Base-by-base conservation (phyloP, 257 asterid species). In the Nicotiana knightiana region DNA sequence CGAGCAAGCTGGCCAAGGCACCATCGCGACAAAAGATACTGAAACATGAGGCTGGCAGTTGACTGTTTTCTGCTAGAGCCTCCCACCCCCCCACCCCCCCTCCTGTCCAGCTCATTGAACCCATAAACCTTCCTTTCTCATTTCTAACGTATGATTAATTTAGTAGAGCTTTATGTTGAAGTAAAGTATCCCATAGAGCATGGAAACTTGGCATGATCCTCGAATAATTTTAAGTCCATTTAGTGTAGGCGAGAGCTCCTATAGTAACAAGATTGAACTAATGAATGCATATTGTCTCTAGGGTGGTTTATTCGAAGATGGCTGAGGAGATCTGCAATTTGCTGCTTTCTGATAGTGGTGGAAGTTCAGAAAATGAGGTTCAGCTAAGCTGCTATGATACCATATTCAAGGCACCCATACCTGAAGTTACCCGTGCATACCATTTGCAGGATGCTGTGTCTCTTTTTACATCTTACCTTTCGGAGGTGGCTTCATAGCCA, bases 281-380 rank as follows among this genome's bases (percentile, higher is more conserved):
- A 79, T 83, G 66, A 46, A 64, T 82, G 61, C 77, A 82, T 73
- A 51, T 73, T 7, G 79, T 51, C 39, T 73, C 80, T 95, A 93
- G 99, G 88, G 97, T 86, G 46, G 98, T 91, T 82, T 96, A 76
- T 89, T 90, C 97, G 39, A 96, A 91, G 92, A 96, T 96, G 99
- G 97, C 97, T 0, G 98, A 94, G 85, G 97, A 92, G 87, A 87
- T 96, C 24, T 89, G 91, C 85, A 89, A 85, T 78, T 83, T 91
- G 86, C 97, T 94, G 51, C 88, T 96, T 75, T 90, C 97, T 5
- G 92, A 85, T 73, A 87, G 90, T 30, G 80, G 85, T 6, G 93
- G 87, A 81, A 86, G 89, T 51, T 83, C 89, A 5, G 61, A 90
- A 6, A 82, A 85, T 11, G 97, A 96, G 84, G 88, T 57, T 62